Conservation (phyloP, 805 yeast genomes). For the Zygoascus tannicola region DNA sequence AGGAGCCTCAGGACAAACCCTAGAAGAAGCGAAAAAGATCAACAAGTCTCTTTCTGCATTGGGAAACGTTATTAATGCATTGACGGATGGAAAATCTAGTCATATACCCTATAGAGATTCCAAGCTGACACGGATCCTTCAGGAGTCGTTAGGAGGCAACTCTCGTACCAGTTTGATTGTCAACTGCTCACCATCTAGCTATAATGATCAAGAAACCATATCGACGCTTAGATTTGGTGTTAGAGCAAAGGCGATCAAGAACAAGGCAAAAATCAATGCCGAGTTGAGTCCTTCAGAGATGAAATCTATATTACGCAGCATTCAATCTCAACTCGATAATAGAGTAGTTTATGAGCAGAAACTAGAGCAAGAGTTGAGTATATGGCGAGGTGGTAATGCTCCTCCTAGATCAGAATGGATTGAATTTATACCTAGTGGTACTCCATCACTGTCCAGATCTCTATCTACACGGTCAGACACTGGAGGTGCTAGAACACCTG, state of each 20-base stretch:
- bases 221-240: conserved; percentile 68
- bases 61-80: conserved; percentile 71
- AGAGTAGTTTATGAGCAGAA: conserved; percentile 28
- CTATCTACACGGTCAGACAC: conserved; percentile 1
- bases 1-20: conserved; percentile 63
- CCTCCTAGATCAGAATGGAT: conserved; percentile 25
- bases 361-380: conserved; percentile 35
- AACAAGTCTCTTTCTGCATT: conserved; percentile 68
- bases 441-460: neutral
- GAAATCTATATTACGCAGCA: conserved; percentile 29
- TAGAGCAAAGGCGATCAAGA: conserved; percentile 59
- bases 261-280: conserved; percentile 53
- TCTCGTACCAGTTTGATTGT: conserved; percentile 65
- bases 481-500: conserved; percentile 3
- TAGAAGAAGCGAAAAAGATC: conserved; percentile 79
- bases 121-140: conserved; percentile 65
- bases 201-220: conserved; percentile 53
- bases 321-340: conserved; percentile 27
- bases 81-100: conserved; percentile 57
- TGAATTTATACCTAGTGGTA: neutral
- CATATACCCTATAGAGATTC: conserved; percentile 74
- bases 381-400: conserved; percentile 30
- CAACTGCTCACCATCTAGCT: conserved; percentile 57
- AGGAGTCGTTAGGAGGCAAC: conserved; percentile 76
- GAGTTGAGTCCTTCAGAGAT: conserved; percentile 46